These are phyloP conservation scores for Chlorella sp. DNA, from an alignment of 139 green algal genomes.

Conservation along the genomic window DNA sequence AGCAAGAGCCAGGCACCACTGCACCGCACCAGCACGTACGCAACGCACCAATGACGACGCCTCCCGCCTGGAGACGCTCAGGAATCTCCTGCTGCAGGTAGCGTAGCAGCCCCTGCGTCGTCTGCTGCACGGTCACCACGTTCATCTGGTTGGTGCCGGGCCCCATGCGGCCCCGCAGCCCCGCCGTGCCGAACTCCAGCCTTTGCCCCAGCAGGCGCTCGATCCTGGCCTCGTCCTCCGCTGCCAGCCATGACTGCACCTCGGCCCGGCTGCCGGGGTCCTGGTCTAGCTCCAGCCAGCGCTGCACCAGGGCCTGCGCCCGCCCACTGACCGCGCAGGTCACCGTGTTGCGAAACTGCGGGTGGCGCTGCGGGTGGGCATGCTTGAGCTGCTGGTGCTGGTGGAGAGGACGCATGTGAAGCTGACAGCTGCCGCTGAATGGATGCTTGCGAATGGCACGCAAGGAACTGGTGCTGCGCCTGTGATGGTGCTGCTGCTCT, in stretches of 20 bases:
- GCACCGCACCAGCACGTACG: too few relatives aligned
- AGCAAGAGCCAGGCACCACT: too few relatives aligned
- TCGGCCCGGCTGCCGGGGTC: neutral
- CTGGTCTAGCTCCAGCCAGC: constrained; percentile 3
- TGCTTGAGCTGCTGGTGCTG: neutral
- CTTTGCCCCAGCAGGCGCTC: constrained; percentile 29
- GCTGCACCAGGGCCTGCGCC: neutral
- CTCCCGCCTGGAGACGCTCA: constrained; percentile 1
- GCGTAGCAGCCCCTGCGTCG: constrained; percentile 41
- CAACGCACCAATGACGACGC: constrained; percentile 35
- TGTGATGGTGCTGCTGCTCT: too few relatives aligned
- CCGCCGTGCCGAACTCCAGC: constrained; percentile 69
- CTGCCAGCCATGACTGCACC: constrained; percentile 19
- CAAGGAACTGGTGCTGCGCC: neutral
- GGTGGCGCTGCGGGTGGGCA: neutral
- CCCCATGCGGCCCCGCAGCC: constrained; percentile 62
- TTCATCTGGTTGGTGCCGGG: constrained; percentile 74
- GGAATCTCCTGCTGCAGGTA: constrained; percentile 19
- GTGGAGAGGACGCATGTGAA: neutral
- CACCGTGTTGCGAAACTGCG: neutral
- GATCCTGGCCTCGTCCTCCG: constrained; percentile 15
- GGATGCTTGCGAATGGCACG: too few relatives aligned
- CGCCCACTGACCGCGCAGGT: neutral
- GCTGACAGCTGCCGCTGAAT: too few relatives aligned
- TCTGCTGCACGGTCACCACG: constrained; percentile 62